Evolutionary conservation across 345 rosid species (phyloP), one percentile per base, ranked within the genome.

Genomic region (Acer yangbiense): DNA sequence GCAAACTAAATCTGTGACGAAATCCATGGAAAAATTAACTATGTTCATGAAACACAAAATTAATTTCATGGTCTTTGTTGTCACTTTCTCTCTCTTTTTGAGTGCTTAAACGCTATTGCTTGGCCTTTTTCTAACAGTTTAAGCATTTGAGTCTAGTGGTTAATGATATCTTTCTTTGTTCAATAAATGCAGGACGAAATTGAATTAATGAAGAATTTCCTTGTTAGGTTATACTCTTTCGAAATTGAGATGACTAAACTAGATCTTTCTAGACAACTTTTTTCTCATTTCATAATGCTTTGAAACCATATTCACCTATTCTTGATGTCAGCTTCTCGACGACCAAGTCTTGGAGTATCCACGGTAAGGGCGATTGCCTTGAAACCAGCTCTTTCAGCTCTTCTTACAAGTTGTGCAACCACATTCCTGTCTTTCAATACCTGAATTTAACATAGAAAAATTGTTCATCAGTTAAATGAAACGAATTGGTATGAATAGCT

Each of bases 331-430:
- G 98, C 86, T 84, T 95, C 99, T 74, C 99, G 86, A 23, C 98
- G 96, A 27, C 99, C 99, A 44, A 95, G 94, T 83, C 89, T 88
- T 58, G 99, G 99, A 67, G 97, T 93, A 80, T 95, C 99, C 23
- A 91, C 97, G 17, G 98, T 95, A 54, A 95, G 96, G 79, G 93
- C 97, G 85, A 95, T 93, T 4, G 96, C 98, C 87, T 90, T 93
- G 83, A 93, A 95, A 69, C 98, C 98, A 82, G 97, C 98, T 82
- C 85, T 86, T 82, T 93, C 98, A 39, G 99, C 99, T 86, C 99
- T 85, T 82, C 87, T 90, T 66, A 95, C 96, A 60, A 93, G 91
- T 81, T 95, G 98, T 32, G 87, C 84, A n/a, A 90, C 99, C 77
- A 93, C 84, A 71, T 93, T 90, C 84, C 98, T 92, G 83, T 95